Evolutionary conservation across 164 flowering plant species (phyloP), one percentile per base, ranked within the genome.

Genomic region (Magnolia changhungtana): DNA sequence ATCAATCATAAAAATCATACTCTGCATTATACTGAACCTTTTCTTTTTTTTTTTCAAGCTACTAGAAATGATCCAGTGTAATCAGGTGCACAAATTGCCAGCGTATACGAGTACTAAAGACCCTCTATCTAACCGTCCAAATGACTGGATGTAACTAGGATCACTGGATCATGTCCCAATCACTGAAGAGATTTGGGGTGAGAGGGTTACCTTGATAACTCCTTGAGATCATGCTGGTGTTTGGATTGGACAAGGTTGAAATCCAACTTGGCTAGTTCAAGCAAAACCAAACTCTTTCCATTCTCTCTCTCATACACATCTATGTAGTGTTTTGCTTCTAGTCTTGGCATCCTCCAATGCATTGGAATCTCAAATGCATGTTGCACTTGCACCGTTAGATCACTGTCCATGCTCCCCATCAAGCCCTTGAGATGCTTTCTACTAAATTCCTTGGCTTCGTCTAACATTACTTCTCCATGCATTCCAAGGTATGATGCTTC

Each of bases 401-500:
- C 16, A 37, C 50, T 31, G 16, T 69, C 21, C 4, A 69, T 14
- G 8, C 8, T 27, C 50, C 21, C 4, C 75, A 77, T 10, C 50
- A 74, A 0, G 27, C 51, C 29, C 31, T 72, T 78, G 1, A 88
- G 89, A 49, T 74, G 61, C 20, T 69, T 69, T 3, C 70, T 18
- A 20, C 84, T 77, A 21, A 85, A 85, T 0, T 68, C 64, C 50
- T 49, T 72, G 8, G 86, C 90, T 68, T 87, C 83, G 9, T 89
- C 88, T 6, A 91, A 86, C 55, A 81, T 74, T 19, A 78, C 63
- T 73, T 91, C 92, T 52, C 89, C 92, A 50, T 75, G 74, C 24
- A 82, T 66, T 29, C 78, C 69, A 50, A 83, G 75, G 49, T 82
- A 80, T 73, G 84, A 72, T 2, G 86, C 86, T 79, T 84, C 87